phyloP scores from a whole-genome alignment of 2,329 filamentous ascomycete genomes.

The Plenodomus lindquistii region DNA sequence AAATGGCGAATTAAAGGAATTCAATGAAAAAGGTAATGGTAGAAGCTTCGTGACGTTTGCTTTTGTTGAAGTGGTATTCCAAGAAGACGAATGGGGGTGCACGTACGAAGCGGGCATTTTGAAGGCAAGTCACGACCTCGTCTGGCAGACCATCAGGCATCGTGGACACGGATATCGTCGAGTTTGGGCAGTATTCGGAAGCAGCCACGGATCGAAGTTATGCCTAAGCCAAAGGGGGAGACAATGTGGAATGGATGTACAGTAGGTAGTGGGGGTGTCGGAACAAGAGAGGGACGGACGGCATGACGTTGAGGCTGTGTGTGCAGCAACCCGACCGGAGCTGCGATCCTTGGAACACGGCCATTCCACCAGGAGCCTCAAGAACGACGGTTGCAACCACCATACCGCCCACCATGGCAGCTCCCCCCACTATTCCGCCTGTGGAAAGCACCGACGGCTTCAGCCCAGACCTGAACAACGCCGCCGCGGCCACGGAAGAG shows the following conservation, averaged over 20 bases:
- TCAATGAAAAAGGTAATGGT: no score
- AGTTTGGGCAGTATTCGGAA: conserved; percentile 9
- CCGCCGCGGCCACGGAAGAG: conserved; percentile 22
- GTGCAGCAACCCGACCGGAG: conserved; percentile 9
- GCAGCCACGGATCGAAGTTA: neutral
- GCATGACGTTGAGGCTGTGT: conserved; percentile 9
- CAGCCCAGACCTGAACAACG: conserved; percentile 32
- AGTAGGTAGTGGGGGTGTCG: neutral
- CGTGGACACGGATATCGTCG: conserved; percentile 4
- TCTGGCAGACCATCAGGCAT: conserved; percentile 69
- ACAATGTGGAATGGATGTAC: no score
- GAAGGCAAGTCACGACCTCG: conserved; percentile 87
- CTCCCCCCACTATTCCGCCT: conserved; percentile 38
- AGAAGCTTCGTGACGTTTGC: no score
- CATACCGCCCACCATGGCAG: conserved; percentile 29
- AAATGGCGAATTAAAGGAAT: neutral
- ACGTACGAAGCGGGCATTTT: conserved; percentile 87
- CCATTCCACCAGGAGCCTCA: conserved; percentile 1
- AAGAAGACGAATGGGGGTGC: neutral
- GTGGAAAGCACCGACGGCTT: conserved; percentile 39
- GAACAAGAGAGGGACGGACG: neutral
- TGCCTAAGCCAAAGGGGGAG: neutral
- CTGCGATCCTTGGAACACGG: neutral
- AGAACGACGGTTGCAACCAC: conserved; percentile 1
- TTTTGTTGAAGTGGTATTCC: neutral